A percentile compares a stretch with the other conserved stretches of the same genome.
phyloP scores from a whole-genome alignment of 2,329 filamentous ascomycete genomes.

The Alternaria angustiovoidea region DNA sequence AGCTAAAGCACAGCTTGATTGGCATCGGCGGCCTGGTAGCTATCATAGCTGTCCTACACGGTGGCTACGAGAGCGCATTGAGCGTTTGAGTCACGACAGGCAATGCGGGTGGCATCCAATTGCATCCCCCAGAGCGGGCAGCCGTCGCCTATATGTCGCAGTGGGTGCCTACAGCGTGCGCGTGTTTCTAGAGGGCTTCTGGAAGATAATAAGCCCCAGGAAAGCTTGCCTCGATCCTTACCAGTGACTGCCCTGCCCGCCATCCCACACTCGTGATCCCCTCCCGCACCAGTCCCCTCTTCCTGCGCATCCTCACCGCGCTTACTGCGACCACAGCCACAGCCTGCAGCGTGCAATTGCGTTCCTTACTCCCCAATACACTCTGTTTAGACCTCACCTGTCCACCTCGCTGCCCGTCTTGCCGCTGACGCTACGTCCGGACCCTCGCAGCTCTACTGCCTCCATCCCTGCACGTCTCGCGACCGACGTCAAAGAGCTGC shows the following conservation, averaged over 20 bases:
- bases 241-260: conserved; percentile 23
- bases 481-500: conserved; percentile 50
- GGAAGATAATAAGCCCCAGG: conserved; percentile 33
- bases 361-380: neutral
- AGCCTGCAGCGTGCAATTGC: conserved; percentile 14
- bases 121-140: conserved; percentile 18
- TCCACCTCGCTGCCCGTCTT: conserved; percentile 1
- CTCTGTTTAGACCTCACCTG: neutral
- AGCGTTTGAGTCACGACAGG: conserved; percentile 9
- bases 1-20: conserved; percentile 26
- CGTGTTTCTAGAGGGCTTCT: conserved; percentile 41
- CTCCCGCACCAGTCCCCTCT: conserved; percentile 30
- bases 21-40: neutral
- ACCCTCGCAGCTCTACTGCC: conserved; percentile 39
- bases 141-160: conserved; percentile 10
- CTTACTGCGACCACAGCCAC: conserved; percentile 6
- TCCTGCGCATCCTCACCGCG: conserved; percentile 27
- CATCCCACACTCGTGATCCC: conserved; percentile 23
- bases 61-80: conserved; percentile 1
- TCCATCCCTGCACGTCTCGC: conserved; percentile 48
- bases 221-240: conserved; percentile 30
- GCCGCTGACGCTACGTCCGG: conserved; percentile 38
- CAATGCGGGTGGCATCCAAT: conserved; percentile 19
- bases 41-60: conserved; percentile 9
- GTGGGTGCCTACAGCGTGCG: conserved; percentile 9